Conservation (phyloP, 2,329 filamentous ascomycete species). For the Fusarium sp. region DNA sequence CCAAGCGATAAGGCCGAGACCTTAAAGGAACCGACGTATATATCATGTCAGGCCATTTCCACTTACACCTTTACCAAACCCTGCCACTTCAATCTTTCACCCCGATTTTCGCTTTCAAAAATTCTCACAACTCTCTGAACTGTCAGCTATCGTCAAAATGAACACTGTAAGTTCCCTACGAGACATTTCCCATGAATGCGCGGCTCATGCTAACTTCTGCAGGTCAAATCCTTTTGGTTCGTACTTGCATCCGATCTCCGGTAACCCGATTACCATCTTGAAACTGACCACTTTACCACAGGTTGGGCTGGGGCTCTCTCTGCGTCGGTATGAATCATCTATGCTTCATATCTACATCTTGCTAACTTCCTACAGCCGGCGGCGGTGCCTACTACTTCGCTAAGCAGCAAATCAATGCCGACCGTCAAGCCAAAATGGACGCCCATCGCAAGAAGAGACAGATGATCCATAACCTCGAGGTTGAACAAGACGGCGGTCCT, state of each 20-base stretch:
- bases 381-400: slow-evolving; percentile 95
- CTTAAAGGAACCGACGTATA: slow-evolving; percentile 33
- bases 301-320: slow-evolving; percentile 91
- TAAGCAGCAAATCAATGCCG: slow-evolving; percentile 92
- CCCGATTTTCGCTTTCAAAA: slow-evolving; percentile 26
- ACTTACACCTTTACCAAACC: slow-evolving; percentile 45
- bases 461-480: slow-evolving; percentile 65
- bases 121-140: slow-evolving; percentile 4
- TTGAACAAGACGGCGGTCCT: slow-evolving; percentile 56
- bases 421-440: slow-evolving; percentile 78
- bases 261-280: slow-evolving; percentile 3
- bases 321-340: slow-evolving; percentile 73
- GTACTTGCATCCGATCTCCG: slow-evolving; percentile 36
- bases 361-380: slow-evolving; percentile 69
- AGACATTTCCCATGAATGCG: neutral
- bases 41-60: slow-evolving; percentile 46
- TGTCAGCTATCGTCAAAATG: slow-evolving; percentile 54
- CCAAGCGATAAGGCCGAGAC: slow-evolving; percentile 41
- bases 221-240: slow-evolving; percentile 76
- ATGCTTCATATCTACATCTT: neutral
- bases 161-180: slow-evolving; percentile 61
- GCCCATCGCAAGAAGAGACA: slow-evolving; percentile 74
- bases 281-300: slow-evolving; percentile 51
- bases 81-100: slow-evolving; percentile 34
- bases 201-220: slow-evolving; percentile 37